Conservation (phyloP, 306 rosid genomes). For the Inga leiocalycina region DNA sequence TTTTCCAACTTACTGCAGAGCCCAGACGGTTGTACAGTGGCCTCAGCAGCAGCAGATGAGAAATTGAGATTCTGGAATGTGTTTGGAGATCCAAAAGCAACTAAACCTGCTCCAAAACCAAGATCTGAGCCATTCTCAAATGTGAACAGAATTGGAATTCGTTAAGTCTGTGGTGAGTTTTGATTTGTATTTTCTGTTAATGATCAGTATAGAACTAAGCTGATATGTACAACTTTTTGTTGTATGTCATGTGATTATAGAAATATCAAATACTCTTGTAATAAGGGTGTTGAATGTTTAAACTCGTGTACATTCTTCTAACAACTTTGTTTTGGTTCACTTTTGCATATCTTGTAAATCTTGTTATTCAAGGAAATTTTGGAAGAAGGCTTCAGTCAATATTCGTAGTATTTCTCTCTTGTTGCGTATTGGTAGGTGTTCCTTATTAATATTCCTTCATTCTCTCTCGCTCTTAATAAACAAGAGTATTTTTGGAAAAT, state of each 20-base stretch:
- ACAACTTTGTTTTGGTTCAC: background rate
- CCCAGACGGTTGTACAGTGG: constrained; percentile 44
- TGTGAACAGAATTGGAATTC: constrained; percentile 15
- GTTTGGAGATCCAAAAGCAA: constrained; percentile 36
- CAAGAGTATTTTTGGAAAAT: too few species aligned
- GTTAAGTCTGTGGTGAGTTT: background rate
- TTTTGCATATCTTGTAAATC: background rate
- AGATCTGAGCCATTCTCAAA: constrained; percentile 31
- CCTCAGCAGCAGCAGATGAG: constrained; percentile 47
- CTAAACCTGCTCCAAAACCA: constrained; percentile 32
- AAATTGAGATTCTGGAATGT: constrained; percentile 40
- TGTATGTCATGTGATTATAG: background rate
- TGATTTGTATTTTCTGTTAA: background rate
- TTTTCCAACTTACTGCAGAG: constrained; percentile 11
- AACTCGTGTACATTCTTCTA: background rate
- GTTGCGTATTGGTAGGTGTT: too few species aligned
- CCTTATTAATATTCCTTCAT: too few species aligned
- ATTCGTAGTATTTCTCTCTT: too few species aligned
- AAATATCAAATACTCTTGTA: background rate
- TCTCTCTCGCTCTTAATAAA: too few species aligned
- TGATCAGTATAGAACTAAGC: background rate
- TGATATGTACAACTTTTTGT: constrained; percentile 3
- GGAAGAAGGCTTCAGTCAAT: background rate
- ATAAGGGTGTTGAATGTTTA: background rate
- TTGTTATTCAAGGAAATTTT: background rate